Percentiles rank a stretch among this genome's conserved stretches.
Conservation (phyloP, 495 filamentous ascomycete genomes). For the Glonium stellatum region DNA sequence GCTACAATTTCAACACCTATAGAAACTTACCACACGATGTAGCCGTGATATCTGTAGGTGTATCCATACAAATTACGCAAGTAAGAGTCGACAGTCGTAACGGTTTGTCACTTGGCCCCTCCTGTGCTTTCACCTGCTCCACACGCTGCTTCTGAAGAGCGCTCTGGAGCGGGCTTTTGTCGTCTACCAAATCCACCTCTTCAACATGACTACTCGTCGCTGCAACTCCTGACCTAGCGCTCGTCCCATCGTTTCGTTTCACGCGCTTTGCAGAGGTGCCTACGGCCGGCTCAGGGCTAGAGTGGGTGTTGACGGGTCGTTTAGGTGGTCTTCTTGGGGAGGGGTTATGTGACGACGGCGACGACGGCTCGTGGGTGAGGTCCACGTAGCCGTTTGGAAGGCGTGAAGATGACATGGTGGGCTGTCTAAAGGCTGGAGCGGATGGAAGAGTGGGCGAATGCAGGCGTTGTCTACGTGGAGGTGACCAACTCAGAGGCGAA, state of each 20-base stretch:
- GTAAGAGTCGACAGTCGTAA: conserved; percentile 51
- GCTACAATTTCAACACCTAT: background rate
- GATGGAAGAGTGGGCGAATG: background rate
- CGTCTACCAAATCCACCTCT: conserved; percentile 51
- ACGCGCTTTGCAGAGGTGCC: conserved; percentile 28
- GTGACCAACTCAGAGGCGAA: background rate
- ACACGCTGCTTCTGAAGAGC: conserved; percentile 46
- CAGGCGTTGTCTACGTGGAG: conserved; percentile 3
- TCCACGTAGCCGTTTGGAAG: conserved; percentile 32
- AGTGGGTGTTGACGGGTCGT: conserved; percentile 8
- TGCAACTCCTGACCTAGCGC: conserved; percentile 1
- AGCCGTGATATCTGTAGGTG: conserved; percentile 61
- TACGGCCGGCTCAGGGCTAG: conserved; percentile 1
- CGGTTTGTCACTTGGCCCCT: conserved; percentile 46
- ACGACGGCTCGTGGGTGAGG: conserved; percentile 29
- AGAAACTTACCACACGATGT: conserved; percentile 71
- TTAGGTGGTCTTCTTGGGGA: background rate
- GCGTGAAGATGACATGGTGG: conserved; percentile 9
- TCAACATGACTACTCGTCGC: conserved; percentile 14
- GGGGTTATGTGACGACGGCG: conserved; percentile 17
- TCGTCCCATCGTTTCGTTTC: conserved; percentile 32
- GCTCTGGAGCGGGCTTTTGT: conserved; percentile 41
- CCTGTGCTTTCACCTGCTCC: conserved; percentile 45
- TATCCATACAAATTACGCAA: conserved; percentile 85
- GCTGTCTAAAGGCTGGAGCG: background rate